Conservation (phyloP, 108 stramenopile species). For the Fistulifera pelliculosa region DNA sequence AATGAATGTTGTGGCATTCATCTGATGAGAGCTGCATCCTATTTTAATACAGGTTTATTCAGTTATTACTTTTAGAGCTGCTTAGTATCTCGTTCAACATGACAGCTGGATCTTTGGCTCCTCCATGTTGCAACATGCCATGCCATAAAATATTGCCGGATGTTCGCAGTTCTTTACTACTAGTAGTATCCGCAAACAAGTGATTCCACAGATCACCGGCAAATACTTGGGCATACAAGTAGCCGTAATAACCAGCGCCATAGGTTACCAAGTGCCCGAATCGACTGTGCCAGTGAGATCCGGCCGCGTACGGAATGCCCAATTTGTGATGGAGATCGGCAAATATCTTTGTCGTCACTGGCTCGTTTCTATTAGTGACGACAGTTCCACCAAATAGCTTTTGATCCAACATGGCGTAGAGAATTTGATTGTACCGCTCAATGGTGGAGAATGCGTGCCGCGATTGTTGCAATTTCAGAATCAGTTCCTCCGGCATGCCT, state of each 20-base stretch:
- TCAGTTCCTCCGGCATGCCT: slow-evolving; percentile 42
- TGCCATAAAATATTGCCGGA: slow-evolving; percentile 68
- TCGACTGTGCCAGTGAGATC: slow-evolving; percentile 77
- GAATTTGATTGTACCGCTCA: slow-evolving; percentile 73
- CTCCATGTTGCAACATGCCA: slow-evolving; percentile 72
- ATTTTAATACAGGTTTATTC: too few relatives aligned
- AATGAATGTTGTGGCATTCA: too few relatives aligned
- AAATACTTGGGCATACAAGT: slow-evolving; percentile 77
- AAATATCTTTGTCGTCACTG: slow-evolving; percentile 43
- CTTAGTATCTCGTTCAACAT: slow-evolving; percentile 67
- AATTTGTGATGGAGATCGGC: slow-evolving; percentile 39
- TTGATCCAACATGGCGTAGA: slow-evolving; percentile 77
- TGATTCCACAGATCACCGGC: slow-evolving; percentile 72
- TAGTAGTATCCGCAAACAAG: slow-evolving; percentile 21
- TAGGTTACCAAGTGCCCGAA: slow-evolving; percentile 86
- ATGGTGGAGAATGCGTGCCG: slow-evolving; percentile 54
- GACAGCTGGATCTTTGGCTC: slow-evolving; percentile 60
- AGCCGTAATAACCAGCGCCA: slow-evolving; percentile 83
- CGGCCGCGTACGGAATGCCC: slow-evolving; percentile 48
- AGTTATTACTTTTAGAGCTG: too few relatives aligned
- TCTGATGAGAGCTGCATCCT: too few relatives aligned
- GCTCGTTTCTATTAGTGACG: slow-evolving; percentile 9
- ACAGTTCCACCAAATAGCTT: slow-evolving; percentile 73
- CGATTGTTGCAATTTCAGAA: slow-evolving; percentile 40
- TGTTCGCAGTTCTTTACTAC: not conserved